phyloP scores from a whole-genome alignment of 2,329 filamentous ascomycete genomes.

The Escovopsis weberi region DNA sequence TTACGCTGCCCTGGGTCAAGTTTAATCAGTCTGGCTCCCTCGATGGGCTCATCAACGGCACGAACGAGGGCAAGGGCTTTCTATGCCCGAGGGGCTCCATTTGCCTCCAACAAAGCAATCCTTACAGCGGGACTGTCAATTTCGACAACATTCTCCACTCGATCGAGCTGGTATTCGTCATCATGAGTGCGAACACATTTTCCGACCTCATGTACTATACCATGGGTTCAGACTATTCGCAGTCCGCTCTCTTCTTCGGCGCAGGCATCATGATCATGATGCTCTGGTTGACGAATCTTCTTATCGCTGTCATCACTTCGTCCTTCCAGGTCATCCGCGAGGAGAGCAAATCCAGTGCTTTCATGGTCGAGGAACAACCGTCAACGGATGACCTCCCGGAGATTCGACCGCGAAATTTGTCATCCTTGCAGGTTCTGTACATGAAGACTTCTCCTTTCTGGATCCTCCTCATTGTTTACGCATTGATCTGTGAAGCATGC shows the following conservation, averaged over 20 bases:
- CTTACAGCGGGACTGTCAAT: conserved; percentile 72
- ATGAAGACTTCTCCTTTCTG: conserved; percentile 63
- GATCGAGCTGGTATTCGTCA: conserved; percentile 85
- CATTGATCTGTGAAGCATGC: conserved; percentile 63
- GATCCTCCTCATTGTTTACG: conserved; percentile 67
- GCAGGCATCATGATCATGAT: conserved; percentile 78
- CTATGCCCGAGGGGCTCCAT: conserved; percentile 72
- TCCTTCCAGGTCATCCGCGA: conserved; percentile 97
- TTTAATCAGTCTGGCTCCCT: conserved; percentile 22
- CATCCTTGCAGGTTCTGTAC: conserved; percentile 54
- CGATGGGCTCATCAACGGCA: conserved; percentile 33
- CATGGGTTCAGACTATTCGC: conserved; percentile 79
- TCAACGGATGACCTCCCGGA: conserved; percentile 22
- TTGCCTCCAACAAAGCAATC: conserved; percentile 67
- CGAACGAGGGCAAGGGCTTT: conserved; percentile 59
- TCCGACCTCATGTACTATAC: conserved; percentile 90
- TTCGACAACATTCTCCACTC: conserved; percentile 94
- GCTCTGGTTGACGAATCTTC: conserved; percentile 88
- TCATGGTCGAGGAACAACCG: conserved; percentile 56
- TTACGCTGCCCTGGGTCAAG: conserved; percentile 51
- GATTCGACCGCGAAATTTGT: conserved; percentile 21
- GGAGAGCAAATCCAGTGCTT: conserved; percentile 87
- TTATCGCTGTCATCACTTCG: conserved; percentile 93
- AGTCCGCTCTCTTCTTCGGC: conserved; percentile 64
- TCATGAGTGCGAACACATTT: conserved; percentile 98